These are phyloP conservation scores for Allium fistulosum DNA, from an alignment of 106 monocot genomes.

Conservation along the genomic window DNA sequence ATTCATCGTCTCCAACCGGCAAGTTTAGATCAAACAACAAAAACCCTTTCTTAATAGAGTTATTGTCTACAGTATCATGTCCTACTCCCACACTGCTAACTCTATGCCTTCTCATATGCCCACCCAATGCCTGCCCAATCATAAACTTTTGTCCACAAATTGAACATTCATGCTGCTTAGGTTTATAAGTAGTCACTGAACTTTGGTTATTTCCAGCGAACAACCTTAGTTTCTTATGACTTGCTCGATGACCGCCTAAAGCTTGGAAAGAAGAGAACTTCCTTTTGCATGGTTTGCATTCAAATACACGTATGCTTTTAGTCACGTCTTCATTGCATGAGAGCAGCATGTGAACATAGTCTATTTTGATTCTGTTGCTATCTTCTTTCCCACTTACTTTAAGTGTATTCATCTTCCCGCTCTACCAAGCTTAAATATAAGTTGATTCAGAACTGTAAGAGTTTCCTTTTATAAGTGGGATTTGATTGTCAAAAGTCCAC, in stretches of 20 bases:
- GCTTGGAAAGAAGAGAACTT: constrained; percentile 5
- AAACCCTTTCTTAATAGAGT: no score
- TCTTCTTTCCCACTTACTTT: no score
- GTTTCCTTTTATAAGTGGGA: no score
- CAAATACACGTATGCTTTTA: not conserved
- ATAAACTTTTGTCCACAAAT: not conserved
- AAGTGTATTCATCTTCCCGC: no score
- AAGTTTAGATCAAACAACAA: no score
- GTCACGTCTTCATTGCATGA: not conserved
- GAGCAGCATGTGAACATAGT: not conserved
- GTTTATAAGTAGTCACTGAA: not conserved
- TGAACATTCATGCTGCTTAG: not conserved
- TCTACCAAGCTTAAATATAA: no score
- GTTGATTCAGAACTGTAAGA: no score
- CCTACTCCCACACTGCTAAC: not conserved
- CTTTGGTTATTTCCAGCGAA: not conserved
- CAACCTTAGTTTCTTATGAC: constrained; percentile 2
- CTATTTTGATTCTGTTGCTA: not conserved
- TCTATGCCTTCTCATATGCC: constrained; percentile 9
- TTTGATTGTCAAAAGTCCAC: no score
- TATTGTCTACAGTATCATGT: not conserved
- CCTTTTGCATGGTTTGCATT: constrained; percentile 4
- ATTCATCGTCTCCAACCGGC: no score
- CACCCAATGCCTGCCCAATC: constrained; percentile 6
- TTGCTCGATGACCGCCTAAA: constrained; percentile 2